These are phyloP conservation scores for Rubia occidens DNA, from an alignment of 305 asterid genomes.

Conservation along the genomic window DNA sequence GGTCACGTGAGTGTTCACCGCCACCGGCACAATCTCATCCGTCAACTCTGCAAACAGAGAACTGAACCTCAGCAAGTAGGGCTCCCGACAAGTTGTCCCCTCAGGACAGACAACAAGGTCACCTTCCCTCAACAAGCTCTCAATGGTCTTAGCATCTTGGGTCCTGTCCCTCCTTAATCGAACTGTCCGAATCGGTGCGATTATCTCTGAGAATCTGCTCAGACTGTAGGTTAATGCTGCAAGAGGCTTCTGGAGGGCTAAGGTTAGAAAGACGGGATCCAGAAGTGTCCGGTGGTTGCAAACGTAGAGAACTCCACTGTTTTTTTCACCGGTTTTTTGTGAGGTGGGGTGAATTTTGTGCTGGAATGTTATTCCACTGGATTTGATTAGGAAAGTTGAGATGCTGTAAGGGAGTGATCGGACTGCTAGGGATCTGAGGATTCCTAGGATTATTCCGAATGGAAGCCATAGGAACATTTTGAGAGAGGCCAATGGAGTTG, in stretches of 20 bases:
- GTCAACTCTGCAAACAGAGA: constrained; percentile 69
- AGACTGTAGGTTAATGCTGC: constrained; percentile 83
- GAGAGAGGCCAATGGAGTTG: constrained; percentile 37
- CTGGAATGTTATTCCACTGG: background rate
- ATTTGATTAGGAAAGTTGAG: background rate
- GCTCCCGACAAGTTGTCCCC: constrained; percentile 91
- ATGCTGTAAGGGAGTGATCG: constrained; percentile 31
- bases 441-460: constrained; percentile 40
- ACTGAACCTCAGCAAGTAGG: constrained; percentile 69
- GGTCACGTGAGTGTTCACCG: constrained; percentile 43
- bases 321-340: background rate
- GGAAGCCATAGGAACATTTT: constrained; percentile 50
- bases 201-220: constrained; percentile 61
- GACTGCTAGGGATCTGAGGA: constrained; percentile 41
- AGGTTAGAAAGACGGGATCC: constrained; percentile 69
- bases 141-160: constrained; percentile 47
- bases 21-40: constrained; percentile 81
- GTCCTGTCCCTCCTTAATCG: constrained; percentile 52
- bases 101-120: constrained; percentile 84
- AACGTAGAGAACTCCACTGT: constrained; percentile 45
- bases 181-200: constrained; percentile 62
- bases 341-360: background rate
- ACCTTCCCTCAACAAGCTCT: constrained; percentile 43
- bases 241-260: constrained; percentile 35
- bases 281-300: constrained; percentile 74